These are phyloP conservation scores for Fagus sylvatica DNA, from an alignment of 306 rosid species.

Conservation along the genomic window DNA sequence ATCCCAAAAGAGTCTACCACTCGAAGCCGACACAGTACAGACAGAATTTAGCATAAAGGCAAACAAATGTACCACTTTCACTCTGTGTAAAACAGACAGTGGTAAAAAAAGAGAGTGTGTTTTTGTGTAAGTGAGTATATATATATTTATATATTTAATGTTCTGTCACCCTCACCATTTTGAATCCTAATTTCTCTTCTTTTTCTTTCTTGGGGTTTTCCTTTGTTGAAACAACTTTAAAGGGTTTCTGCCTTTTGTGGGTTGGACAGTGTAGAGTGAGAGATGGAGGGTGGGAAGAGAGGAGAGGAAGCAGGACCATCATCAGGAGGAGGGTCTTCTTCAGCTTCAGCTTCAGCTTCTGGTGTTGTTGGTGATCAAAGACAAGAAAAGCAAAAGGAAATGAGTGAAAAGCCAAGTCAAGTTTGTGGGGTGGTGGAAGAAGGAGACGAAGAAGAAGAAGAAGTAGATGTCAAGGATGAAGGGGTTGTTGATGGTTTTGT, in stretches of 20 bases:
- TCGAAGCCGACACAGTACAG: conserved; percentile 2
- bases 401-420: conserved; percentile 38
- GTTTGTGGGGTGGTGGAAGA: conserved; percentile 27
- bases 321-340: conserved; percentile 35
- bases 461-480: conserved; percentile 24
- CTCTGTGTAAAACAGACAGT: background rate
- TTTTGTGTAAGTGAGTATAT: background rate
- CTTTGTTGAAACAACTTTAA: background rate
- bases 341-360: conserved; percentile 41
- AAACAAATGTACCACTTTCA: background rate
- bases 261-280: conserved; percentile 2
- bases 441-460: conserved; percentile 48
- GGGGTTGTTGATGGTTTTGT: conserved; percentile 44
- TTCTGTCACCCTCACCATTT: background rate
- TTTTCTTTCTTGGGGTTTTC: background rate
- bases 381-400: conserved; percentile 31
- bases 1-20: background rate
- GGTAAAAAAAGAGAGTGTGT: background rate
- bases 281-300: conserved; percentile 67
- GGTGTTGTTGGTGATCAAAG: conserved; percentile 32
- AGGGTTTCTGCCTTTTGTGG: background rate
- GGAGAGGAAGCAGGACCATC: conserved; percentile 68
- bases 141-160: background rate
- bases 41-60: background rate
- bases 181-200: background rate